A percentile compares a stretch with the other conserved stretches of the same genome.
These are phyloP conservation scores for Graphilbum sp. DNA, from an alignment of 2,329 filamentous ascomycete species.

Conservation along the genomic window DNA sequence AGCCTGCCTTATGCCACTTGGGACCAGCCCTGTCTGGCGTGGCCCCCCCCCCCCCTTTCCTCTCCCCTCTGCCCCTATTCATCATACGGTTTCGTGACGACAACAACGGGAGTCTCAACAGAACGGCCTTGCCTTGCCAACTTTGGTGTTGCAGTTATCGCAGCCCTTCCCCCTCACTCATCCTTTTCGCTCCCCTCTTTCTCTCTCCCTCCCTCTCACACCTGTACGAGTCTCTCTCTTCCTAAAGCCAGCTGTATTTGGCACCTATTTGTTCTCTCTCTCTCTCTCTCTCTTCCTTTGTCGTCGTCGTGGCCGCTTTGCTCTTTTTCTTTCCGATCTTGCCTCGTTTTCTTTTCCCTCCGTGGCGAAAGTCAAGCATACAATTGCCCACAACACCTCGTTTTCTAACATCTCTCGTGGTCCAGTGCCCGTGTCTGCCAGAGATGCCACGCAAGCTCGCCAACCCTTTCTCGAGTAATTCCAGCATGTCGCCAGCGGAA, in stretches of 20 bases:
- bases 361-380: not conserved
- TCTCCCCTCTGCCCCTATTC: too few relatives aligned
- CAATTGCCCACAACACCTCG: not conserved
- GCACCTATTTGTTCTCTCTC: not conserved
- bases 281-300: not conserved
- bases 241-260: not conserved
- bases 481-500: conserved; percentile 30
- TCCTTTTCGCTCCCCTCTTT: too few relatives aligned
- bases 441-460: conserved; percentile 43
- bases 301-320: not conserved
- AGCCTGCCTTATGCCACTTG: too few relatives aligned
- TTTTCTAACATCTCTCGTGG: not conserved
- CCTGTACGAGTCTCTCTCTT: not conserved
- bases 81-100: too few relatives aligned
- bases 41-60: too few relatives aligned
- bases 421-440: conserved; percentile 1
- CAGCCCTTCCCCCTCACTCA: too few relatives aligned
- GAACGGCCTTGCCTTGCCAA: too few relatives aligned
- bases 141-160: too few relatives aligned
- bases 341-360: too few relatives aligned
- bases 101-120: too few relatives aligned
- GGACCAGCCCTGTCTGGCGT: too few relatives aligned
- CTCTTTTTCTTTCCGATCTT: not conserved
- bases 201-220: too few relatives aligned
- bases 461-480: conserved; percentile 37